phyloP scores from a whole-genome alignment of 768 basidiomycete species.

The Mycena kentingensis region DNA sequence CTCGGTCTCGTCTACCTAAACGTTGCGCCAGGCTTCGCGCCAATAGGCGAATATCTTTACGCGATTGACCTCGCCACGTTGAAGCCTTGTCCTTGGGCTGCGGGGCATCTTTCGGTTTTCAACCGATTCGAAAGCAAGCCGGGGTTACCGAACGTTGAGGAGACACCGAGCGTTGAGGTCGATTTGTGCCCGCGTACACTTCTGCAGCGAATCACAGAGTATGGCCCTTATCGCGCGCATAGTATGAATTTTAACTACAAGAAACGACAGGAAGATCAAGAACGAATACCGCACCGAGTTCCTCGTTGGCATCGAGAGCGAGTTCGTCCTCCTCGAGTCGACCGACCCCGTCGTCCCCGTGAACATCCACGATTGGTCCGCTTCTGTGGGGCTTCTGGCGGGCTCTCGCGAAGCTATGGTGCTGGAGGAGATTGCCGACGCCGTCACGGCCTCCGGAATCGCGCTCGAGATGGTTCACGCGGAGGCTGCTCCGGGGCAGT shows the following conservation, averaged over 20 bases:
- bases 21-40: constrained; percentile 37
- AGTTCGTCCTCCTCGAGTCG: constrained; percentile 65
- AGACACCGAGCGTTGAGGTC: constrained; percentile 51
- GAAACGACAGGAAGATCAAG: constrained; percentile 26
- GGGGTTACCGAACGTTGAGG: constrained; percentile 71
- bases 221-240: constrained; percentile 22
- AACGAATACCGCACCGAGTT: constrained; percentile 30
- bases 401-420: constrained; percentile 49
- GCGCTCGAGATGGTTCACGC: constrained; percentile 70
- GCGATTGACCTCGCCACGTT: constrained; percentile 57
- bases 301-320: constrained; percentile 62
- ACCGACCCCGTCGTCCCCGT: constrained; percentile 48
- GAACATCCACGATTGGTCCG: constrained; percentile 52
- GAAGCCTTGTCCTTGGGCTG: constrained; percentile 56
- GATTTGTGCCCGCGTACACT: constrained; percentile 63
- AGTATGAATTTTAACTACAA: constrained; percentile 31
- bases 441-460: constrained; percentile 49
- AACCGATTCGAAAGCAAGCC: no score
- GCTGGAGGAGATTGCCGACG: constrained; percentile 61
- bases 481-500: constrained; percentile 75
- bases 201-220: constrained; percentile 55
- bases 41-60: constrained; percentile 62
- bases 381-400: constrained; percentile 39
- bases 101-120: constrained; percentile 62
- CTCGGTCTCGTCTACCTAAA: constrained; percentile 31